These are phyloP conservation scores for Ceratobasidium sp. DNA, from an alignment of 1,284 basidiomycete species.

Conservation along the genomic window DNA sequence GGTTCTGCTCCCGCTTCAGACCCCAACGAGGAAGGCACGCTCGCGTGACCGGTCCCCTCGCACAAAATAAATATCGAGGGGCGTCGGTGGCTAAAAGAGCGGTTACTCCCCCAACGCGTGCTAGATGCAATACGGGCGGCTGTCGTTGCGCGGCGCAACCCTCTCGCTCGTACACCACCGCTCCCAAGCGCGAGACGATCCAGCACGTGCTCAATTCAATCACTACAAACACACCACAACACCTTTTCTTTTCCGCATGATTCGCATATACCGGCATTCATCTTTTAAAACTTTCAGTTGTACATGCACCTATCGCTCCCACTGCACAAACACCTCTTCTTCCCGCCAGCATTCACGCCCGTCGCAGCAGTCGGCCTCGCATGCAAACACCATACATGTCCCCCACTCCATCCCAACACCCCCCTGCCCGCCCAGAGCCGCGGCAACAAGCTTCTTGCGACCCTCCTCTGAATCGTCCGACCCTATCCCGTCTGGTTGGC, in stretches of 20 bases:
- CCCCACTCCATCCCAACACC: slow-evolving; percentile 79
- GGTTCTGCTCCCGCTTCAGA: neutral
- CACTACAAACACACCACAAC: neutral
- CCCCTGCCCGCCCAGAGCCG: slow-evolving; percentile 56
- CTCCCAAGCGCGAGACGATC: slow-evolving; percentile 10
- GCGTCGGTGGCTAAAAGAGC: no score
- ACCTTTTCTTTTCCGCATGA: neutral
- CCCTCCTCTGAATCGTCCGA: slow-evolving; percentile 60
- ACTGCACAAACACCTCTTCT: slow-evolving; percentile 75
- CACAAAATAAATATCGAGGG: neutral
- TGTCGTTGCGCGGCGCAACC: neutral
- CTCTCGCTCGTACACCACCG: neutral
- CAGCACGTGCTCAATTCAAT: slow-evolving; percentile 21
- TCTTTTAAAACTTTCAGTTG: neutral
- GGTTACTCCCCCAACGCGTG: neutral
- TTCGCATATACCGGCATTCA: neutral
- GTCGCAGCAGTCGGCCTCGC: slow-evolving; percentile 71
- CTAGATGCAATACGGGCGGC: neutral
- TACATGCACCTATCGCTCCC: slow-evolving; percentile 55
- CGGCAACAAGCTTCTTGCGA: slow-evolving; percentile 59
- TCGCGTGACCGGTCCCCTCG: neutral
- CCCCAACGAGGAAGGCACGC: neutral
- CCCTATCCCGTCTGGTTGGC: neutral
- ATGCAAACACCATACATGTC: slow-evolving; percentile 81
- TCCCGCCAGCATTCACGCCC: slow-evolving; percentile 69